These are phyloP conservation scores for Trifolium pratense DNA, from an alignment of 306 rosid species.

Conservation along the genomic window DNA sequence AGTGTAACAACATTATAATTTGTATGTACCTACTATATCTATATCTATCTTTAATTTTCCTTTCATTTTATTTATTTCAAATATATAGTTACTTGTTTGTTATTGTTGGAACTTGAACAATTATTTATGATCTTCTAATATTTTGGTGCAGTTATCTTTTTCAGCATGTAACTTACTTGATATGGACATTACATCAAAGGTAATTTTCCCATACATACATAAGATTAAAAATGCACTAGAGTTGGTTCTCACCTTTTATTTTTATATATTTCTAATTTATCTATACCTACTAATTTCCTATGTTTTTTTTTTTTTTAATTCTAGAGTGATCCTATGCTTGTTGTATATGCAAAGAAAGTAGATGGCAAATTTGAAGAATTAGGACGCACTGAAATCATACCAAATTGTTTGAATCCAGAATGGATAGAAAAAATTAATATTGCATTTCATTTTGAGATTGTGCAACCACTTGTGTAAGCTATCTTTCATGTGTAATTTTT, in stretches of 20 bases:
- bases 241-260: background rate
- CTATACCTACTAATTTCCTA: background rate
- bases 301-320: background rate
- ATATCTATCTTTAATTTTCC: background rate
- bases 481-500: background rate
- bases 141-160: conserved; percentile 65
- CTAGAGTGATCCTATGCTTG: conserved; percentile 89
- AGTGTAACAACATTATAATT: no score
- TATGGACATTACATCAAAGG: conserved; percentile 64
- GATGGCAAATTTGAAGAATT: conserved; percentile 72
- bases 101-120: conserved; percentile 24
- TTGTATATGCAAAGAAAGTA: conserved; percentile 54
- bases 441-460: conserved; percentile 79
- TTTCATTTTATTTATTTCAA: background rate
- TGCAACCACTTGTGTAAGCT: conserved; percentile 77
- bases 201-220: conserved; percentile 5
- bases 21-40: no score
- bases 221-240: background rate
- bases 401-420: conserved; percentile 68
- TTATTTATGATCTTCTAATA: conserved; percentile 39
- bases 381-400: conserved; percentile 86
- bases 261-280: background rate
- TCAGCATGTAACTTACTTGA: conserved; percentile 69
- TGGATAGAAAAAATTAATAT: conserved; percentile 77
- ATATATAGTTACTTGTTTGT: background rate